These are phyloP conservation scores for Neurospora sp. DNA, from an alignment of 495 filamentous ascomycete genomes.

Conservation along the genomic window DNA sequence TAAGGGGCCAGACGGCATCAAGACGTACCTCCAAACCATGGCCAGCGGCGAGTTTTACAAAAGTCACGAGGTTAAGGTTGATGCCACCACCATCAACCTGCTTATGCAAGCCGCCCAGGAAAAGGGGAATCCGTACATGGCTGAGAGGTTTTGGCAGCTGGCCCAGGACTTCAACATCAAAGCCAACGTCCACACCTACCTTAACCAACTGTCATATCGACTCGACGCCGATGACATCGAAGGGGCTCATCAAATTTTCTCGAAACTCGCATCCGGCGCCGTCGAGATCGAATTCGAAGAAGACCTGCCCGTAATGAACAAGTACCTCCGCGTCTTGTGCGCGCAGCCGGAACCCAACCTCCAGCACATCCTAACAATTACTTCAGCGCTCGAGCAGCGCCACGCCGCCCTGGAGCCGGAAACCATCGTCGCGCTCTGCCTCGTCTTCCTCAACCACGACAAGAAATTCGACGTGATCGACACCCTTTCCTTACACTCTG, in stretches of 20 bases:
- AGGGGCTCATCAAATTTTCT: slow-evolving; percentile 53
- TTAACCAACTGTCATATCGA: slow-evolving; percentile 66
- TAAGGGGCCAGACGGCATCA: slow-evolving; percentile 58
- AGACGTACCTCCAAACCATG: slow-evolving; percentile 57
- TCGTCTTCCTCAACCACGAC: slow-evolving; percentile 59
- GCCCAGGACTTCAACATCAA: slow-evolving; percentile 49
- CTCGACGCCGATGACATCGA: slow-evolving; percentile 58
- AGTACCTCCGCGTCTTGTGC: slow-evolving; percentile 67
- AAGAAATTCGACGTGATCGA: slow-evolving; percentile 67
- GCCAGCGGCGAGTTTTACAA: not conserved
- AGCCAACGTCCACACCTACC: slow-evolving; percentile 53
- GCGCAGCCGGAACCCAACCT: slow-evolving; percentile 39
- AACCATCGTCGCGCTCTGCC: slow-evolving; percentile 61
- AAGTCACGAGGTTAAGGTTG: slow-evolving; percentile 37
- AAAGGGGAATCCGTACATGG: slow-evolving; percentile 57
- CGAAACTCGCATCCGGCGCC: slow-evolving; percentile 42
- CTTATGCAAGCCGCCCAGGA: slow-evolving; percentile 66
- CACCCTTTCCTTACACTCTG: slow-evolving; percentile 57
- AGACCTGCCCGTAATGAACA: slow-evolving; percentile 58
- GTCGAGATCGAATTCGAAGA: slow-evolving; percentile 36
- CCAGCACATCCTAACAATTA: slow-evolving; percentile 59
- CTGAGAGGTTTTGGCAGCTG: slow-evolving; percentile 59
- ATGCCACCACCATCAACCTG: slow-evolving; percentile 61
- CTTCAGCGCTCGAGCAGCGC: slow-evolving; percentile 64
- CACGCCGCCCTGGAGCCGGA: slow-evolving; percentile 54